A percentile compares a stretch with the other conserved stretches of the same genome.
phyloP scores from a whole-genome alignment of 2,329 filamentous ascomycete genomes.

The Trichoderma semiorbis region DNA sequence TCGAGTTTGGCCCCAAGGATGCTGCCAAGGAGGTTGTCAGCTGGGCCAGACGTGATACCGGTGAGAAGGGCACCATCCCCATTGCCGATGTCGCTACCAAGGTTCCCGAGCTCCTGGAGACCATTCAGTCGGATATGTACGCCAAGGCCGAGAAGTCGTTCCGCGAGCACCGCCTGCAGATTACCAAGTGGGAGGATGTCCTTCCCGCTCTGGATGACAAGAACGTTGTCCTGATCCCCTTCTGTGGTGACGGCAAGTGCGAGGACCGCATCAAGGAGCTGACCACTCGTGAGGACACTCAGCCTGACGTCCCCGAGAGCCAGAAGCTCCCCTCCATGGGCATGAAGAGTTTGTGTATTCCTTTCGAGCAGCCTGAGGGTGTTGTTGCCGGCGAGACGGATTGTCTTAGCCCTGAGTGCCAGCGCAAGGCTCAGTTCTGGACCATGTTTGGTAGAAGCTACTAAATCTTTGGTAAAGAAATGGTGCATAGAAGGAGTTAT shows the following conservation, averaged over 20 bases:
- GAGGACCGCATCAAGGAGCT: constrained; percentile 95
- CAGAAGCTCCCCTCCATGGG: constrained; percentile 57
- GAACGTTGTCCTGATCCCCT: constrained; percentile 89
- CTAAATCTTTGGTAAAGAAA: constrained; percentile 27
- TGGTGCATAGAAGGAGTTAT: constrained; percentile 7
- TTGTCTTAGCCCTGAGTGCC: constrained; percentile 87
- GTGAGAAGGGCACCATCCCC: constrained; percentile 75
- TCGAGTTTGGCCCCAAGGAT: constrained; percentile 96
- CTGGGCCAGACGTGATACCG: constrained; percentile 81
- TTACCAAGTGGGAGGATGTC: constrained; percentile 89
- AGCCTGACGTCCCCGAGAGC: constrained; percentile 49
- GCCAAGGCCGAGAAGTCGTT: constrained; percentile 73
- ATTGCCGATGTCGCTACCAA: constrained; percentile 69
- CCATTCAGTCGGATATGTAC: constrained; percentile 82
- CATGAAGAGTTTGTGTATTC: constrained; percentile 69
- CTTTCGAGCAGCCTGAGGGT: constrained; percentile 79
- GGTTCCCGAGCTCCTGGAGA: constrained; percentile 79
- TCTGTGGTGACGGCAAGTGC: constrained; percentile 77
- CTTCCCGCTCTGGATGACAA: constrained; percentile 85
- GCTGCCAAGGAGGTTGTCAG: constrained; percentile 80
- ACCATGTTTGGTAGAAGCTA: constrained; percentile 85
- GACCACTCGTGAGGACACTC: constrained; percentile 71
- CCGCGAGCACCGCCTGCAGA: constrained; percentile 72
- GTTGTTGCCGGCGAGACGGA: constrained; percentile 78
- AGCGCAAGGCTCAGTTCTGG: constrained; percentile 73